A percentile compares a stretch with the other conserved stretches of the same genome.
phyloP scores from a whole-genome alignment of 1,284 basidiomycete species.

The Ustilago hordei region DNA sequence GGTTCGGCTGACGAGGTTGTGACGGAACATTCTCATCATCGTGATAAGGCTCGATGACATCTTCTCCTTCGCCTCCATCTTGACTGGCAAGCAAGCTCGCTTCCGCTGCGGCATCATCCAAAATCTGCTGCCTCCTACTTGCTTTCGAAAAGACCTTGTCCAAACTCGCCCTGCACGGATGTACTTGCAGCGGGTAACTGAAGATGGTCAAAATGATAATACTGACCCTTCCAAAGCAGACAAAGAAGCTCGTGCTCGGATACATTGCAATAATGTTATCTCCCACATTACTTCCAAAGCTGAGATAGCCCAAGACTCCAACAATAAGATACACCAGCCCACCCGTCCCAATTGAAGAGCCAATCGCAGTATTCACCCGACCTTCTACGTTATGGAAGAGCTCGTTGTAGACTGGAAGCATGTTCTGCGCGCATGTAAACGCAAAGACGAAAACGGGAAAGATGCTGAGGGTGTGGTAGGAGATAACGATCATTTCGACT shows the following conservation, averaged over 20 bases:
- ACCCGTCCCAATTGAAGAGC: slow-evolving; percentile 80
- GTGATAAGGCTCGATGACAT: slow-evolving; percentile 30
- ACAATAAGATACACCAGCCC: slow-evolving; percentile 66
- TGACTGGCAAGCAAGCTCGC: slow-evolving; percentile 9
- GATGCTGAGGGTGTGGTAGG: slow-evolving; percentile 80
- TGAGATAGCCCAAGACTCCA: slow-evolving; percentile 84
- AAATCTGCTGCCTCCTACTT: slow-evolving; percentile 35
- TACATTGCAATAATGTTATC: slow-evolving; percentile 73
- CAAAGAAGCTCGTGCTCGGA: slow-evolving; percentile 89
- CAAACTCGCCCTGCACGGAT: slow-evolving; percentile 91
- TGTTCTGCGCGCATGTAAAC: slow-evolving; percentile 68
- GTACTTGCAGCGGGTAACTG: slow-evolving; percentile 75
- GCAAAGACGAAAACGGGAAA: slow-evolving; percentile 95
- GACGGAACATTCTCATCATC: slow-evolving; percentile 49
- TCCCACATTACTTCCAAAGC: slow-evolving; percentile 82
- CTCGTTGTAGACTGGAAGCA: slow-evolving; percentile 87
- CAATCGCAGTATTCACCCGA: slow-evolving; percentile 88
- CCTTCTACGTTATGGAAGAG: slow-evolving; percentile 82
- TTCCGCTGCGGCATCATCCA: slow-evolving; percentile 38
- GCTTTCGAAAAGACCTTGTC: slow-evolving; percentile 81
- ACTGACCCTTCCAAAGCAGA: slow-evolving; percentile 91
- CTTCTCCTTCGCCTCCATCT: slow-evolving; percentile 9
- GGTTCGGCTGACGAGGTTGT: not conserved
- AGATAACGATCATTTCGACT: slow-evolving; percentile 43
- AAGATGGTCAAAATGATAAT: slow-evolving; percentile 81